A percentile compares a stretch with the other conserved stretches of the same genome.
Evolutionary conservation across 257 asterid species (phyloP).

Genomic region (Plantago elongata): DNA sequence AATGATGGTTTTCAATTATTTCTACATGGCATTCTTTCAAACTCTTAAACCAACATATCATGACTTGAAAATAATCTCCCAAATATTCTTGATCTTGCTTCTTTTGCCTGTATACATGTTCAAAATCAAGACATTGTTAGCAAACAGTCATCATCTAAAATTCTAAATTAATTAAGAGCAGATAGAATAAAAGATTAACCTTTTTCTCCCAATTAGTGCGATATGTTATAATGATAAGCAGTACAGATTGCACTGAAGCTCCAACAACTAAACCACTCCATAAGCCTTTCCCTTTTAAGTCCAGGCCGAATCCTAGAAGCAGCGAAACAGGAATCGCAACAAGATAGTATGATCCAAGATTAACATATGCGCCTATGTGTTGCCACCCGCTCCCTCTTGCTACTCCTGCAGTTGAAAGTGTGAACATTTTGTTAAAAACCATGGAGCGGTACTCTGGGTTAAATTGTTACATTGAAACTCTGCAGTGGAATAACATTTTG

Average conservation of each 20-base stretch:
- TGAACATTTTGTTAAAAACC: background rate
- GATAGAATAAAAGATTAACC: constrained; percentile 25
- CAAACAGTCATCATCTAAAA: too few relatives aligned
- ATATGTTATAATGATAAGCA: constrained; percentile 44
- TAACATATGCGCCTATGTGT: constrained; percentile 77
- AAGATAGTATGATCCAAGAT: constrained; percentile 68
- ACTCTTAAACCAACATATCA: constrained; percentile 10
- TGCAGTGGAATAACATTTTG: too few relatives aligned
- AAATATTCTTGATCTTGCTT: constrained; percentile 41
- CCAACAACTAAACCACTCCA: constrained; percentile 80
- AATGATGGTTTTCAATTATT: background rate
- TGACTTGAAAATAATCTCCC: constrained; percentile 18
- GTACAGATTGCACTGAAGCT: constrained; percentile 41
- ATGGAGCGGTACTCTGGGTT: too few relatives aligned
- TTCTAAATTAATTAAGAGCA: background rate
- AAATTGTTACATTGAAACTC: too few relatives aligned
- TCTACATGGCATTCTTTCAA: background rate
- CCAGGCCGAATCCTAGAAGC: constrained; percentile 57
- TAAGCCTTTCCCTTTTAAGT: constrained; percentile 59
- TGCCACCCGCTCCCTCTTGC: constrained; percentile 95
- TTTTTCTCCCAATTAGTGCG: constrained; percentile 69
- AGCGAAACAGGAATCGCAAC: constrained; percentile 70
- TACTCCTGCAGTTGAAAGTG: constrained; percentile 39
- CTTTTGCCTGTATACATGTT: constrained; percentile 31
- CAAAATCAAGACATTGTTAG: constrained; percentile 4